Conservation (phyloP, 2,329 filamentous ascomycete genomes). For the Penicillium glabrum region DNA sequence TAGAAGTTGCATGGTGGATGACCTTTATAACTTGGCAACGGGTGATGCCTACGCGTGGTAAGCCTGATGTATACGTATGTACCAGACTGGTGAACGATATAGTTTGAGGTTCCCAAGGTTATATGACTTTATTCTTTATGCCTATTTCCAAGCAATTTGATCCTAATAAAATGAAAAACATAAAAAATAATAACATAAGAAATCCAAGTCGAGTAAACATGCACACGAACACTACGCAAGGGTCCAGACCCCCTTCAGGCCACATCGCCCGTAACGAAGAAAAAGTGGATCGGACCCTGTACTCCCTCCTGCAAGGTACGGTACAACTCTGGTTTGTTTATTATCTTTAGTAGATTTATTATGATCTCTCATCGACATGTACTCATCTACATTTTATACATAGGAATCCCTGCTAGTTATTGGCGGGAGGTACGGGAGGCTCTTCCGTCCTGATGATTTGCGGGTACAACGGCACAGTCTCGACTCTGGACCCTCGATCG, state of each 20-base stretch:
- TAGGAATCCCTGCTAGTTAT: not conserved
- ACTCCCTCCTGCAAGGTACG: conserved; percentile 1
- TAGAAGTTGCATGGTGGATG: not conserved
- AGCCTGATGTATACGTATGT: not conserved
- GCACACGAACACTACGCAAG: conserved; percentile 14
- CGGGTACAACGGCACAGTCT: conserved; percentile 1
- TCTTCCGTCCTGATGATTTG: not conserved
- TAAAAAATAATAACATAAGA: no score
- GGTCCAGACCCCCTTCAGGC: conserved; percentile 16
- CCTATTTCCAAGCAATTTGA: not conserved
- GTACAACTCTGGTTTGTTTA: not conserved
- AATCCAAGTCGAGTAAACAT: conserved; percentile 7
- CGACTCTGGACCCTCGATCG: conserved; percentile 11
- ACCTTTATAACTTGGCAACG: not conserved
- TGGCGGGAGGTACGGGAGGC: not conserved
- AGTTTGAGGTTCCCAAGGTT: not conserved
- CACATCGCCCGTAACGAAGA: conserved; percentile 10
- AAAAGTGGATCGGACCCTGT: conserved; percentile 9
- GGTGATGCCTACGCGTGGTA: conserved; percentile 1
- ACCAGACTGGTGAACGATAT: not conserved
- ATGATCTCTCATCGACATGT: not conserved
- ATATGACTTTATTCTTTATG: not conserved
- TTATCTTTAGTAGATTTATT: no score
- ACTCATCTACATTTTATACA: not conserved
- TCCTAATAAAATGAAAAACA: no score